Percentiles rank a stretch among this genome's conserved stretches.
Conservation (phyloP, 768 basidiomycete genomes). For the Tephrocybe rancida region DNA sequence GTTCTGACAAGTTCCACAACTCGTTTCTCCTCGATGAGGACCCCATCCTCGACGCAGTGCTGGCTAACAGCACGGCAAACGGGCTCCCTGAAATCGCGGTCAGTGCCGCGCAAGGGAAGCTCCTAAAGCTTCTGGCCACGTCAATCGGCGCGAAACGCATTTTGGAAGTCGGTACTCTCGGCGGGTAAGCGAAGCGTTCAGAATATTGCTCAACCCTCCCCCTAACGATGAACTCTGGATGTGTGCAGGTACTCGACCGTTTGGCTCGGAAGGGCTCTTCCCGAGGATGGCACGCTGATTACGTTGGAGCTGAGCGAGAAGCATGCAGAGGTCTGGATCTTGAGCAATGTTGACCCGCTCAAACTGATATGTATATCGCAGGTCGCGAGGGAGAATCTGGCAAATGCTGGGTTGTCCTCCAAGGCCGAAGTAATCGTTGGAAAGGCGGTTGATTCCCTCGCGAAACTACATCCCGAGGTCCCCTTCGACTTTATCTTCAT, state of each 20-base stretch:
- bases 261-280: conserved; percentile 48
- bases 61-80: conserved; percentile 40
- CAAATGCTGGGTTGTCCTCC: conserved; percentile 48
- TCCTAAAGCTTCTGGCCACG: conserved; percentile 52
- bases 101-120: conserved; percentile 56
- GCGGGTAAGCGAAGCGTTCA: conserved; percentile 44
- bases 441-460: conserved; percentile 52
- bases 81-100: conserved; percentile 58
- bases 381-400: conserved; percentile 63
- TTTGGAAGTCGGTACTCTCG: conserved; percentile 68
- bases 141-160: conserved; percentile 57
- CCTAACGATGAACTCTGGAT: background rate
- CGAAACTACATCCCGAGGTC: conserved; percentile 43
- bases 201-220: background rate
- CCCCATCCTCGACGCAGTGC: conserved; percentile 39
- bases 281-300: conserved; percentile 49
- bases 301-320: conserved; percentile 49
- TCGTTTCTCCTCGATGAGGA: conserved; percentile 51
- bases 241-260: conserved; percentile 43
- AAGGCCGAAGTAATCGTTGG: conserved; percentile 56
- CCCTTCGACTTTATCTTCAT: conserved; percentile 73
- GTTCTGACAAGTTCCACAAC: conserved; percentile 58
- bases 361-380: conserved; percentile 23
- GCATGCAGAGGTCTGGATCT: conserved; percentile 42
- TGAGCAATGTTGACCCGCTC: background rate